Percentiles rank a stretch among this genome's conserved stretches.
These are phyloP conservation scores for Mixia osmundae DNA, from an alignment of 1,284 basidiomycete genomes.

Conservation along the genomic window DNA sequence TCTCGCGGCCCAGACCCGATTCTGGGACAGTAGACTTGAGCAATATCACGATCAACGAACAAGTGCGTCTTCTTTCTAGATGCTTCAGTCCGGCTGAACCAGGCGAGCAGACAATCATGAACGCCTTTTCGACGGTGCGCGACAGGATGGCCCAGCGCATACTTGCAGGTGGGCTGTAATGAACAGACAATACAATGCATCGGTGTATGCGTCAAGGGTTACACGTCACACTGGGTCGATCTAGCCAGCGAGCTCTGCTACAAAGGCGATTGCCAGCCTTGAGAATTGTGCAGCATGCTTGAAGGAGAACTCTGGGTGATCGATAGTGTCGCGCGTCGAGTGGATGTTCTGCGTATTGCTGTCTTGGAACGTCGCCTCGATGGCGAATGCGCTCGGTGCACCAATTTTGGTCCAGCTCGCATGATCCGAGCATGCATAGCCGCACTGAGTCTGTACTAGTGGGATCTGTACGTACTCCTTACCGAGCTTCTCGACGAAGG, in stretches of 20 bases:
- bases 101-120: slow-evolving; percentile 72
- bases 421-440: slow-evolving; percentile 76
- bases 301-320: slow-evolving; percentile 63
- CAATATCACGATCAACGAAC: slow-evolving; percentile 97
- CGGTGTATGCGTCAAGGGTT: too few relatives aligned
- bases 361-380: slow-evolving; percentile 14
- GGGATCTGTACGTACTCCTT: slow-evolving; percentile 35
- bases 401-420: slow-evolving; percentile 21
- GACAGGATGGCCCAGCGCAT: slow-evolving; percentile 47
- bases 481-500: slow-evolving; percentile 45
- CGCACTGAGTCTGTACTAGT: slow-evolving; percentile 36
- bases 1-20: slow-evolving; percentile 77
- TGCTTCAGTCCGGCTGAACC: background rate
- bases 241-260: slow-evolving; percentile 7
- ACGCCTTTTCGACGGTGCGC: slow-evolving; percentile 53
- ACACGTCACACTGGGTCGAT: too few relatives aligned
- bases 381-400: slow-evolving; percentile 21
- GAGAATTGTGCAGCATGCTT: slow-evolving; percentile 23
- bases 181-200: too few relatives aligned
- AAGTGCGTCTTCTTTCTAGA: slow-evolving; percentile 25
- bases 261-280: slow-evolving; percentile 6
- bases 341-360: slow-evolving; percentile 39
- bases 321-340: slow-evolving; percentile 50
- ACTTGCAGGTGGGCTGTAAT: too few relatives aligned
- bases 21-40: slow-evolving; percentile 31